These are phyloP conservation scores for Rhododendron simsii DNA, from an alignment of 148 eudicot genomes.

Conservation along the genomic window DNA sequence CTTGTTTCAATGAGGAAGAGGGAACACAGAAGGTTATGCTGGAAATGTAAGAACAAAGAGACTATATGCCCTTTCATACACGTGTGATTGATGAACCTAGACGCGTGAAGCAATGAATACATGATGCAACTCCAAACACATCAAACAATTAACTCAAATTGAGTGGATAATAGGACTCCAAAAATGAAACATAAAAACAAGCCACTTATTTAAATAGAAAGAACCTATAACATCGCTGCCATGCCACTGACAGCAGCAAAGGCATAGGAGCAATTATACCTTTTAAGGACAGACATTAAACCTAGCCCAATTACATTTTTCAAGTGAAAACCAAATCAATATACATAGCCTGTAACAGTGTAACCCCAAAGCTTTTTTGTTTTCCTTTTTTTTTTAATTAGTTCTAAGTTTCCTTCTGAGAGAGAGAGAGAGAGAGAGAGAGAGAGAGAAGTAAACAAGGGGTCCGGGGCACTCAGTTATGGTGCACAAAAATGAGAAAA, in stretches of 20 bases:
- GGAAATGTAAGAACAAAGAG: not conserved
- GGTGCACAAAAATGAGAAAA: not conserved
- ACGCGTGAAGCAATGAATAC: not conserved
- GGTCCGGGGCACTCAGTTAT: not conserved
- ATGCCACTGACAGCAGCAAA: not conserved
- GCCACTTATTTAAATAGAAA: not conserved
- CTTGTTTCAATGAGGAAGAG: not conserved
- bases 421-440: not conserved
- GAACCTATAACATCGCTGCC: not conserved
- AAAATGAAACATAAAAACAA: not conserved
- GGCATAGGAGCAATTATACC: not conserved
- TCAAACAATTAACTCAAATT: not conserved
- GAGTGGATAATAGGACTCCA: not conserved
- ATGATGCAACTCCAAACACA: not conserved
- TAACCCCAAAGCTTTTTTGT: not conserved
- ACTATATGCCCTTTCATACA: not conserved
- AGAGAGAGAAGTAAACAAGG: not conserved
- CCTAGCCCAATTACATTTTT: not conserved
- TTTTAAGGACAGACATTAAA: not conserved
- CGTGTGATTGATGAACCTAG: not conserved
- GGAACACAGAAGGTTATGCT: not conserved
- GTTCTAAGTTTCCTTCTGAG: not conserved
- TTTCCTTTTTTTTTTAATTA: too few relatives aligned
- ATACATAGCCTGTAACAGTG: not conserved
- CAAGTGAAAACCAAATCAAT: not conserved